Evolutionary conservation across 2,329 filamentous ascomycete species (phyloP), one percentile per base, ranked within the genome.

Genomic region (Coniochaeta sp.): DNA sequence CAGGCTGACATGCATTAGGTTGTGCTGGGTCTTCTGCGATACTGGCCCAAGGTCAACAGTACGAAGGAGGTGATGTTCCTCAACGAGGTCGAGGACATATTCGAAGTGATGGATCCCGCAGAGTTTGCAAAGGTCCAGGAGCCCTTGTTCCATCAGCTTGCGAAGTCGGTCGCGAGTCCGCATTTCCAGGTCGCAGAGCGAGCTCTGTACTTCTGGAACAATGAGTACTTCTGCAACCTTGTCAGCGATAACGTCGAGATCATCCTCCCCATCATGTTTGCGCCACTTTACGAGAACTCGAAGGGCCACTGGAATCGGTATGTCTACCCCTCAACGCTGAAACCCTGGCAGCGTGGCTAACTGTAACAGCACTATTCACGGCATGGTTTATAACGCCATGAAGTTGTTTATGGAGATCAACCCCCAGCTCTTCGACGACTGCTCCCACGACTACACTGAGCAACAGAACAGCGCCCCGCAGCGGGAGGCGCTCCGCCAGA

Each of bases 361-460:
- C 56, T 22, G 13, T 9, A 48, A 7, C 58, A 97, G 94, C 63
- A 99, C 94, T 7, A 99, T 99, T 60, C 94, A 99, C 65, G 94
- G 94, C 67, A 97, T 99, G 92, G 94, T 99, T 10, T 97, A 97
- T 70, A 99, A 97, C 64, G 94, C 94, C 52, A 97, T 99, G 94
- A 99, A 99, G 69, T 81, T 99, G 32, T 99, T 99, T 71, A 99
- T 99, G 94, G 94, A 99, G 69, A 96, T 99, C 64, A 97, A 97
- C 68, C 94, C 94, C 9, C 91, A 96, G 68, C 81, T 99, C 20
- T 99, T 99, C 63, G 94, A 99, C 61, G 94, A 99, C 66, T 99
- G 94, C 72, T 96, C 94, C 31, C 92, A 96, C 65, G 91, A 97
- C 58, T 99, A 99, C 71, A 95, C 91, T 5, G 92, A 97, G 68